Evolutionary conservation across 2,329 filamentous ascomycete genomes (phyloP).

Genomic region (Kalmusia sp.): DNA sequence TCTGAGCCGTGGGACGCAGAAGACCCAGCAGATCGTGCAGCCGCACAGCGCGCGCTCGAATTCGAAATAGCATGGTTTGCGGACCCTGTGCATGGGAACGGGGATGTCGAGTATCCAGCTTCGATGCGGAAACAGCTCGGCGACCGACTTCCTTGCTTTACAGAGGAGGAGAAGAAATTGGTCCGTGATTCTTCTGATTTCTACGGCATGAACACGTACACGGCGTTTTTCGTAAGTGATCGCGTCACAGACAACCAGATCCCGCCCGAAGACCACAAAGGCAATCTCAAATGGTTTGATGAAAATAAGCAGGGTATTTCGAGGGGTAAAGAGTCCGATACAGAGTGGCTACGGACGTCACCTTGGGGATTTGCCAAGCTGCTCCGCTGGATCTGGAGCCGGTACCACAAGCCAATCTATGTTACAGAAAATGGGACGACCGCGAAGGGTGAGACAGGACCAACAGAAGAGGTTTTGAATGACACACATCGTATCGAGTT

Average conservation of each 20-base stretch:
- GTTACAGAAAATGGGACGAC: conserved; percentile 53
- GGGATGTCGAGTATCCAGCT: conserved; percentile 78
- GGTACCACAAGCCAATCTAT: conserved; percentile 52
- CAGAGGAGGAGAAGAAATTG: conserved; percentile 73
- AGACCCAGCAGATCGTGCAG: conserved; percentile 77
- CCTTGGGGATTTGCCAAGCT: conserved; percentile 45
- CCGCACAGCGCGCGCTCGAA: conserved; percentile 81
- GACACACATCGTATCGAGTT: conserved; percentile 50
- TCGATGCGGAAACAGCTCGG: conserved; percentile 85
- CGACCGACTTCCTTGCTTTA: conserved; percentile 76
- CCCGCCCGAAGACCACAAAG: conserved; percentile 1
- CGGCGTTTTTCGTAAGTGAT: background rate
- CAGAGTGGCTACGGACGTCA: conserved; percentile 49
- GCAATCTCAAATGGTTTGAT: background rate
- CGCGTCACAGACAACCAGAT: background rate
- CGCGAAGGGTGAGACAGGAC: conserved; percentile 44
- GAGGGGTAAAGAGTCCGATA: conserved; percentile 48
- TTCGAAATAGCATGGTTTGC: conserved; percentile 90
- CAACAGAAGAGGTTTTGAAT: conserved; percentile 32
- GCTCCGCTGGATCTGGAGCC: conserved; percentile 51
- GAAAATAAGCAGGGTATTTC: conserved; percentile 41
- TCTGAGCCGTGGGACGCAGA: conserved; percentile 82
- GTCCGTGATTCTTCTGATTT: conserved; percentile 90
- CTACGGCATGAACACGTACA: conserved; percentile 92
- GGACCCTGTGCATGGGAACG: conserved; percentile 74